These are phyloP conservation scores for Pontederia crassipes DNA, from an alignment of 176 grass and related monocot species.

Conservation along the genomic window DNA sequence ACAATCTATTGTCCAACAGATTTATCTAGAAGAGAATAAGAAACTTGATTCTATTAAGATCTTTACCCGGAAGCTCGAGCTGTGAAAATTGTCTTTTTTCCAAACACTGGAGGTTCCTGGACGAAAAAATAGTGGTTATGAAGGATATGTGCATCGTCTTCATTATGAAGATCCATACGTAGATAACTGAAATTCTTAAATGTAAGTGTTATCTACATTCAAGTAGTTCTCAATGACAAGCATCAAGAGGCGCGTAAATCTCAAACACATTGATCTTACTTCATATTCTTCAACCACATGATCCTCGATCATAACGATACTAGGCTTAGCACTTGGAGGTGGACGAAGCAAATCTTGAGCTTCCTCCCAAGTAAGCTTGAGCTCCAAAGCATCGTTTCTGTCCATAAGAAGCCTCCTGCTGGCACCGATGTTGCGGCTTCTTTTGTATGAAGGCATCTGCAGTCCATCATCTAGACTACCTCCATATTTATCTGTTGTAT, in stretches of 20 bases:
- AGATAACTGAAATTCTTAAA: no score
- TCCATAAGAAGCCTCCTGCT: constrained; percentile 90
- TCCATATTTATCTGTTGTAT: constrained; percentile 55
- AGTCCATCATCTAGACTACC: constrained; percentile 47
- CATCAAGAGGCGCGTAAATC: background rate
- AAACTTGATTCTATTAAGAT: background rate
- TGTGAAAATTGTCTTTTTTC: constrained; percentile 96
- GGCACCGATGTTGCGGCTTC: constrained; percentile 75
- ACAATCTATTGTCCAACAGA: background rate
- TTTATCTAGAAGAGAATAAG: background rate
- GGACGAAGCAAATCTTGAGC: constrained; percentile 93
- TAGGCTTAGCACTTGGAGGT: constrained; percentile 72
- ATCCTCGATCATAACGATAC: constrained; percentile 80
- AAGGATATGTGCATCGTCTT: no score
- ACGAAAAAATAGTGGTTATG: background rate
- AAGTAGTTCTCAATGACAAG: background rate
- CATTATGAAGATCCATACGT: no score
- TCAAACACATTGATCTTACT: constrained; percentile 35
- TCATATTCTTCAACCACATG: constrained; percentile 99
- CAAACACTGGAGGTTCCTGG: constrained; percentile 97
- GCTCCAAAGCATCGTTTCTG: constrained; percentile 74
- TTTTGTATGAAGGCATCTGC: constrained; percentile 51
- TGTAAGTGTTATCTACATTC: no score
- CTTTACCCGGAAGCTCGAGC: constrained; percentile 70
- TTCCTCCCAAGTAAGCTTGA: constrained; percentile 93